These are phyloP conservation scores for Cetradonia linearis DNA, from an alignment of 495 filamentous ascomycete genomes.

Conservation along the genomic window DNA sequence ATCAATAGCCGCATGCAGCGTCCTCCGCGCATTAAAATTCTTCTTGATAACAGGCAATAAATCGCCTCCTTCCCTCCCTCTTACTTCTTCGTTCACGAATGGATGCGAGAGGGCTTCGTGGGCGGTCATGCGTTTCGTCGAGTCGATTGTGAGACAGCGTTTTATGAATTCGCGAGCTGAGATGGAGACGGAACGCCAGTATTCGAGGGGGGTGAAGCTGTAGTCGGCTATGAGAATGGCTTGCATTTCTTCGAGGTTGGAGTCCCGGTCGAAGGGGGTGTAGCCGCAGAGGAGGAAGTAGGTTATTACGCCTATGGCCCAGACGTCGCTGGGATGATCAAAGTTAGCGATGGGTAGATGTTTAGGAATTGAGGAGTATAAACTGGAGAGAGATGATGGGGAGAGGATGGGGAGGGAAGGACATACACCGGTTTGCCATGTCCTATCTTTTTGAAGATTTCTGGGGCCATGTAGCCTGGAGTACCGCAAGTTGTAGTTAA, in stretches of 20 bases:
- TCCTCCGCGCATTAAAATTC: conserved; percentile 95
- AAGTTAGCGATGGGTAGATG: too few relatives aligned
- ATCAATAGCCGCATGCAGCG: conserved; percentile 92
- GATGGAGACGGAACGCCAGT: conserved; percentile 89
- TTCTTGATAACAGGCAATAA: conserved; percentile 90
- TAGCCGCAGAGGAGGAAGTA: conserved; percentile 98
- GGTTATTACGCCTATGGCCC: conserved; percentile 75
- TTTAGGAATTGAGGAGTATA: too few relatives aligned
- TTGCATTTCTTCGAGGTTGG: conserved; percentile 98
- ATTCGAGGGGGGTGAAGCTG: conserved; percentile 87
- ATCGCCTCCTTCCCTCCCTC: conserved; percentile 48
- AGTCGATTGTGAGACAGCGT: conserved; percentile 81
- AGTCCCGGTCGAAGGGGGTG: conserved; percentile 95
- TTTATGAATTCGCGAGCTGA: conserved; percentile 83
- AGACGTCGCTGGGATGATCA: conserved; percentile 63
- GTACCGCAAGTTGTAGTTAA: conserved; percentile 96
- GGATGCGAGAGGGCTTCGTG: conserved; percentile 83
- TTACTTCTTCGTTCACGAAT: conserved; percentile 53
- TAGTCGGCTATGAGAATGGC: conserved; percentile 95
- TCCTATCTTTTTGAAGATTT: conserved; percentile 71
- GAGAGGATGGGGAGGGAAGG: conserved; percentile 5
- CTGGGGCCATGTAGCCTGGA: conserved; percentile 89
- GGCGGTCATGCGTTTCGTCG: conserved; percentile 77
- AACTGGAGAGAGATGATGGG: conserved; percentile 12
- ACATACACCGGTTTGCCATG: conserved; percentile 70